Base-by-base conservation (phyloP, 805 yeast species). In the Pichia paraexigua region DNA sequence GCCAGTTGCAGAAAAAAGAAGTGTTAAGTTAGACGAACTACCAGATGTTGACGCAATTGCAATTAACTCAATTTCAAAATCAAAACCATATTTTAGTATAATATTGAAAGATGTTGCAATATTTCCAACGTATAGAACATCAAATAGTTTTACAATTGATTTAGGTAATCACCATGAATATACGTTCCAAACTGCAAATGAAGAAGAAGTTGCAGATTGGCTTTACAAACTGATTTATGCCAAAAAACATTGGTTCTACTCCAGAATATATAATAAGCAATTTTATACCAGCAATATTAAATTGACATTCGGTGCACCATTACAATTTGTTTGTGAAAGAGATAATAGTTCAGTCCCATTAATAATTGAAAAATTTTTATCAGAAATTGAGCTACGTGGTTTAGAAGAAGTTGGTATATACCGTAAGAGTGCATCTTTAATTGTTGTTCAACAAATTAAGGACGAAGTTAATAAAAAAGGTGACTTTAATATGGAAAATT, bases 361-460 rank as follows among this genome's bases (percentile, higher is more conserved):
- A 7, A 78, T 91, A 43, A 80, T 91, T 51, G 80, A 76, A 37
- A 75, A 76, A 51, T 68, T 92, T 43, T 73, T 90, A 58, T 75
- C 75, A 45, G 94, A 85, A 58, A 86, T 92, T 56, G 98, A 92
- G 65, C 68, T 73, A n/a, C 79, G 91, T 49, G 97, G 98, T 0
- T 65, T 92, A 28, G 90, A 88, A 58, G 97, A 91, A 63, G 87
- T 88, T 49, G 98, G 98, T 18, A 73, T 92, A 15, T 92, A 92
- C 65, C 80, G 98, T 64, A 79, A 78, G 55, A 75, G 81, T 61
- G 76, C 82, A 0, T 76, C 82, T 0, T 56, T 78, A 27, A 69
- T 74, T 53, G 78, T 75, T 39, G 68, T 79, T 55, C 69, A 62
- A 46, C 67, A 68, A 43, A 66, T 77, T 51, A 76, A 71, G 56